Conservation (phyloP, 73 alveolate genomes). For the Durusdinium trenchii region DNA sequence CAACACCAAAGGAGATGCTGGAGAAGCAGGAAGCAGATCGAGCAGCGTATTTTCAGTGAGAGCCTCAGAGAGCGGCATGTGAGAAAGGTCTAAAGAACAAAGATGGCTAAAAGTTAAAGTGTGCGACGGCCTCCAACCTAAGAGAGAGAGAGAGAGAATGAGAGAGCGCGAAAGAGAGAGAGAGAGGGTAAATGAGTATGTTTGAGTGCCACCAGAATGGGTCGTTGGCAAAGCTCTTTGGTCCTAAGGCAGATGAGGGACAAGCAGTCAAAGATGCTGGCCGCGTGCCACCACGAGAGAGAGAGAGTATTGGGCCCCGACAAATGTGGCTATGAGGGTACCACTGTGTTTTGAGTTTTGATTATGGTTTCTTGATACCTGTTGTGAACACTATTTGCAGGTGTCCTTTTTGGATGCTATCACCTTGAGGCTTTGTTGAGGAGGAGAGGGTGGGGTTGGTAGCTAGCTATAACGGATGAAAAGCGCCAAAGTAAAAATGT, state of each 20-base stretch:
- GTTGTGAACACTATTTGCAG: background rate
- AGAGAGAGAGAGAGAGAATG: no score
- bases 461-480: no score
- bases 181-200: no score
- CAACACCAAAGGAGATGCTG: conserved; percentile 25
- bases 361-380: no score
- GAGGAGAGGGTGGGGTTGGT: background rate
- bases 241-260: conserved; percentile 40
- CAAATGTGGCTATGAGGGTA: no score
- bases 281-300: background rate
- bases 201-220: no score
- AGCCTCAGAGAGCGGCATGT: background rate
- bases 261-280: conserved; percentile 44
- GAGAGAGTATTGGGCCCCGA: no score
- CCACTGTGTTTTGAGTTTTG: no score
- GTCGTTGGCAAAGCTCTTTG: background rate
- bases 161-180: no score
- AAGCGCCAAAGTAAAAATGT: no score
- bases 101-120: background rate
- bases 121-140: no score
- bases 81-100: background rate
- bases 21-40: conserved; percentile 66
- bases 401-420: background rate
- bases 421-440: background rate
- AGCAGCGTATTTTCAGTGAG: conserved; percentile 16